phyloP scores from a whole-genome alignment of 768 basidiomycete genomes.

The Podaxis sp. region DNA sequence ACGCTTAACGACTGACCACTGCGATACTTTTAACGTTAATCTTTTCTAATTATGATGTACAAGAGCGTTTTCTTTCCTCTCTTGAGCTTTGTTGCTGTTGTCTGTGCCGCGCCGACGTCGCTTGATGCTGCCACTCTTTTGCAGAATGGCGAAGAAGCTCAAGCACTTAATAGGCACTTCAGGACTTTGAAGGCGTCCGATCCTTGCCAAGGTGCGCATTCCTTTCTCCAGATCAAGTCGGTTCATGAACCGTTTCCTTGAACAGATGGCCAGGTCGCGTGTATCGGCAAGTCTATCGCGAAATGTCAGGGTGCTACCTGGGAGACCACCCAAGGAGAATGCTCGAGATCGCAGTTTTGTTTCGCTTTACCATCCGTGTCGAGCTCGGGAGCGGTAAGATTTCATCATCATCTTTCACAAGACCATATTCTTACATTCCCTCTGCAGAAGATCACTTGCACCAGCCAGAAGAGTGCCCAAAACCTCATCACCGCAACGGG shows the following conservation, averaged over 20 bases:
- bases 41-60: conserved; percentile 1
- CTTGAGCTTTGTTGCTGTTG: conserved; percentile 22
- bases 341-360: conserved; percentile 39
- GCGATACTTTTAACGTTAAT: background rate
- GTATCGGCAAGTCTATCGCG: conserved; percentile 39
- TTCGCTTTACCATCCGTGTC: conserved; percentile 51
- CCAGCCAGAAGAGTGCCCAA: conserved; percentile 46
- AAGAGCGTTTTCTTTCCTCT: conserved; percentile 20
- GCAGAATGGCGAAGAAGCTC: conserved; percentile 50
- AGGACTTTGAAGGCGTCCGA: conserved; percentile 37
- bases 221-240: background rate
- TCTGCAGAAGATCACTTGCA: conserved; percentile 48
- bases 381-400: conserved; percentile 45
- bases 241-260: background rate
- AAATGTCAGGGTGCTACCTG: conserved; percentile 43
- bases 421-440: background rate
- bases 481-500: conserved; percentile 48
- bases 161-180: conserved; percentile 50
- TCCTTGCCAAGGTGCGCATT: conserved; percentile 43
- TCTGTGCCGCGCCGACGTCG: conserved; percentile 33
- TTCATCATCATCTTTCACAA: background rate
- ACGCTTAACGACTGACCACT: conserved; percentile 9
- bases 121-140: conserved; percentile 43
- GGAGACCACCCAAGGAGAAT: conserved; percentile 32
- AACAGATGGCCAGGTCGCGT: conserved; percentile 44